Conservation (phyloP, 2,329 filamentous ascomycete genomes). For the Cladosporium oxysporum region DNA sequence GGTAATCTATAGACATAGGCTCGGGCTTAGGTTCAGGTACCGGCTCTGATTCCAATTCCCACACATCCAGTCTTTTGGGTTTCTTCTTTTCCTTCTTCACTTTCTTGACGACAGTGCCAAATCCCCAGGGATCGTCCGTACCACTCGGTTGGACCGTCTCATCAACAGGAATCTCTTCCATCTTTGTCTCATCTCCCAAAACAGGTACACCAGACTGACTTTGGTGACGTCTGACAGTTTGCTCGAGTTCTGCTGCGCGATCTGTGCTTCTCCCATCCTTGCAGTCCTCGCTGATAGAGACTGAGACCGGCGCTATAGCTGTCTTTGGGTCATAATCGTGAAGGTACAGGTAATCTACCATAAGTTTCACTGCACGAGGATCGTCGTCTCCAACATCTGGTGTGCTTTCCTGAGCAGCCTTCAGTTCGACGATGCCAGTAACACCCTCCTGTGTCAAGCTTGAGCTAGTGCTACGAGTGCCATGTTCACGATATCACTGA, state of each 20-base stretch:
- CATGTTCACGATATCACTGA: neutral
- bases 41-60: too few relatives aligned
- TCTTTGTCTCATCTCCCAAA: neutral
- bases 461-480: neutral
- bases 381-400: neutral
- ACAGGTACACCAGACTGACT: neutral
- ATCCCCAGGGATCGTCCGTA: neutral
- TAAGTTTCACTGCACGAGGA: conserved; percentile 3
- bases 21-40: too few relatives aligned
- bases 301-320: neutral
- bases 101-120: neutral
- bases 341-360: conserved; percentile 9
- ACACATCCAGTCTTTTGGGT: too few relatives aligned
- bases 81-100: too few relatives aligned
- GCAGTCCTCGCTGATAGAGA: neutral
- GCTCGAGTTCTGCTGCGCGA: neutral
- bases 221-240: neutral
- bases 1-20: neutral
- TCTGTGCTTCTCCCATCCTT: neutral
- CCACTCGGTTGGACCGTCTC: neutral
- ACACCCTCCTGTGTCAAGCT: neutral
- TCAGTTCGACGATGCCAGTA: conserved; percentile 3
- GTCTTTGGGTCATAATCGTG: neutral
- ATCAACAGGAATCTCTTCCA: neutral
- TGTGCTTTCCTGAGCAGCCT: neutral